Evolutionary conservation across 2,329 filamentous ascomycete species (phyloP).

Genomic region (Penicillium sp.): DNA sequence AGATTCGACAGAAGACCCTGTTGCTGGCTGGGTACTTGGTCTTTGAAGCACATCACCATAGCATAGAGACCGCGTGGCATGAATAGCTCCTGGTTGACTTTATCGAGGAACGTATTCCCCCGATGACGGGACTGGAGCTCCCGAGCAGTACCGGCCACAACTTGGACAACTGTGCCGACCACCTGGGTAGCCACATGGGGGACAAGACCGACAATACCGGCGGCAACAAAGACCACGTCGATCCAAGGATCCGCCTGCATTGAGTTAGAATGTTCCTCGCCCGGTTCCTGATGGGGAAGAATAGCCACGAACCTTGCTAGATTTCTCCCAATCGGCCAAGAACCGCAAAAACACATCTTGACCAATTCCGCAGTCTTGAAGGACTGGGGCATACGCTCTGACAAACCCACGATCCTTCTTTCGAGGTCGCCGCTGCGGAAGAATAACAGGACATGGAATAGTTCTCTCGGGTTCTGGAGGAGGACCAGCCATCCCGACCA

Average conservation of each 20-base stretch:
- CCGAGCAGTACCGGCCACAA: conserved; percentile 24
- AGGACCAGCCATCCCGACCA: neutral
- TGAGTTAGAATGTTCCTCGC: neutral
- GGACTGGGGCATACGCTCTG: neutral
- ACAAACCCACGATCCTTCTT: neutral
- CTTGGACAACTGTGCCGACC: conserved; percentile 22
- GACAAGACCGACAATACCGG: conserved; percentile 1
- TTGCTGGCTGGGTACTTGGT: conserved; percentile 1
- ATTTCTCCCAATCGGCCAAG: conserved; percentile 5
- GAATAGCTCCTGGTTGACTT: conserved; percentile 29
- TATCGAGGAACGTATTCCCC: conserved; percentile 28
- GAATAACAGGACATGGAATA: neutral
- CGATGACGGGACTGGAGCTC: conserved; percentile 29
- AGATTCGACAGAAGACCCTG: neutral
- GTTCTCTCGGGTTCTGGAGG: neutral
- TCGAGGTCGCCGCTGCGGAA: neutral
- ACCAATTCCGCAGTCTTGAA: neutral
- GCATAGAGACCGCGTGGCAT: conserved; percentile 32
- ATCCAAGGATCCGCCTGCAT: conserved; percentile 7
- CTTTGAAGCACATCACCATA: conserved; percentile 31
- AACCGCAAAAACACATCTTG: conserved; percentile 1
- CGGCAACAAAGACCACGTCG: conserved; percentile 6
- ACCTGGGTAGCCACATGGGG: conserved; percentile 8
- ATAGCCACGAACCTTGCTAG: conserved; percentile 7
- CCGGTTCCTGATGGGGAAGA: neutral